Evolutionary conservation across 2,329 filamentous ascomycete genomes (phyloP).

Genomic region (Ophiobolus disseminans): DNA sequence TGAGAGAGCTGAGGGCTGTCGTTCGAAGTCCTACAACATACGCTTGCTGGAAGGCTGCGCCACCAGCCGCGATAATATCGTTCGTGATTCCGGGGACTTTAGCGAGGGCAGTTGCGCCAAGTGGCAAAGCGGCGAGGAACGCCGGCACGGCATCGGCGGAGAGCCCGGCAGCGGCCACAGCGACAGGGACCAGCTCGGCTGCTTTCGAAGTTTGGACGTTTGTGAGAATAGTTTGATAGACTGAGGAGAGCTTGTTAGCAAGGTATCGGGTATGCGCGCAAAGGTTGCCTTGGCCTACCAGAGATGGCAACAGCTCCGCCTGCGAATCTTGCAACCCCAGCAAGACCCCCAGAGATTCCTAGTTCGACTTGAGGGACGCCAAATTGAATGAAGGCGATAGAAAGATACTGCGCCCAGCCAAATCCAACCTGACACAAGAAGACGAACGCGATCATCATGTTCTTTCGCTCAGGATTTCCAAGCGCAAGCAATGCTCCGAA

Average conservation of each 20-base stretch:
- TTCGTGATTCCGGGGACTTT: constrained; percentile 23
- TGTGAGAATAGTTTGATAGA: constrained; percentile 53
- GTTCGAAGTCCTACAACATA: constrained; percentile 24
- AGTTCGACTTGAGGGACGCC: constrained; percentile 56
- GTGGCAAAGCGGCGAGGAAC: constrained; percentile 21
- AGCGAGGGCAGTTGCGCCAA: constrained; percentile 20
- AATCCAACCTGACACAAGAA: constrained; percentile 56
- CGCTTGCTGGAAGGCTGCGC: constrained; percentile 24
- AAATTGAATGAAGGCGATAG: constrained; percentile 59
- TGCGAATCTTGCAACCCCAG: constrained; percentile 53
- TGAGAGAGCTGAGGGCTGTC: constrained; percentile 22
- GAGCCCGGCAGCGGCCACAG: constrained; percentile 24
- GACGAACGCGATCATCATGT: constrained; percentile 56
- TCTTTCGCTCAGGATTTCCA: constrained; percentile 54
- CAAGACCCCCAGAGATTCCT: constrained; percentile 51
- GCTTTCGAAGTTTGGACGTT: constrained; percentile 37
- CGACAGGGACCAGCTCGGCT: constrained; percentile 19
- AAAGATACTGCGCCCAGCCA: constrained; percentile 57
- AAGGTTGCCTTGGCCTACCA: constrained; percentile 20
- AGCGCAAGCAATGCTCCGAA: constrained; percentile 56
- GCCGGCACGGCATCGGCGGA: constrained; percentile 12
- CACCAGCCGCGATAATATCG: constrained; percentile 23
- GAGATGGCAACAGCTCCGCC: constrained; percentile 53
- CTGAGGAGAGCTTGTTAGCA: constrained; percentile 5
- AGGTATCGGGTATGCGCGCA: not conserved